Percentiles rank a stretch among this genome's conserved stretches.
phyloP scores from a whole-genome alignment of 2,329 filamentous ascomycete genomes.

The Parastagonospora avenae region DNA sequence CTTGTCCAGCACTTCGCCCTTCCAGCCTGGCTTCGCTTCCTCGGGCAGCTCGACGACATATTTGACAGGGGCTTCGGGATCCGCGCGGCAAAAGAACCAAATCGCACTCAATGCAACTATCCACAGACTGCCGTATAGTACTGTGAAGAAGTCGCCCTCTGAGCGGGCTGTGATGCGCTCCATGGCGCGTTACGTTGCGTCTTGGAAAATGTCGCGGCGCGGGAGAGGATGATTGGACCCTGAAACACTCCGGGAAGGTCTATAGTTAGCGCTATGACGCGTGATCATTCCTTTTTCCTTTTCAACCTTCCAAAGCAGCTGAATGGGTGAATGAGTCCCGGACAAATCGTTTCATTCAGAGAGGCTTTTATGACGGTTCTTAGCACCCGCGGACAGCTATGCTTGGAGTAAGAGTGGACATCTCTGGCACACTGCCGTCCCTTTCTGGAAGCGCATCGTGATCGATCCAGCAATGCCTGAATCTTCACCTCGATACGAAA shows the following conservation, averaged over 20 bases:
- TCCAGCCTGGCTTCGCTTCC: constrained; percentile 59
- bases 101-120: constrained; percentile 27
- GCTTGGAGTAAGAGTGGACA: neutral
- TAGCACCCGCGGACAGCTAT: neutral
- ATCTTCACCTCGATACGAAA: neutral
- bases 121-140: constrained; percentile 26
- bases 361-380: neutral
- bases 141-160: constrained; percentile 26
- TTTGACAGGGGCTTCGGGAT: constrained; percentile 53
- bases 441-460: neutral
- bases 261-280: constrained; percentile 3
- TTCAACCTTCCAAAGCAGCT: too few species aligned
- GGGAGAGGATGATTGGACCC: constrained; percentile 9
- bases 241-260: constrained; percentile 2
- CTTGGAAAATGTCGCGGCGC: constrained; percentile 3
- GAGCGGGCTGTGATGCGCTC: constrained; percentile 29
- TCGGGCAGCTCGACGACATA: constrained; percentile 69
- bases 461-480: neutral
- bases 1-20: constrained; percentile 62
- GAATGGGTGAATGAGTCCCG: too few species aligned
- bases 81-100: constrained; percentile 32
- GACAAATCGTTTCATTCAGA: neutral
- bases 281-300: neutral
- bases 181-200: constrained; percentile 23
- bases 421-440: neutral